Conservation (phyloP, 2,329 filamentous ascomycete species). For the Botryotinia globosa region DNA sequence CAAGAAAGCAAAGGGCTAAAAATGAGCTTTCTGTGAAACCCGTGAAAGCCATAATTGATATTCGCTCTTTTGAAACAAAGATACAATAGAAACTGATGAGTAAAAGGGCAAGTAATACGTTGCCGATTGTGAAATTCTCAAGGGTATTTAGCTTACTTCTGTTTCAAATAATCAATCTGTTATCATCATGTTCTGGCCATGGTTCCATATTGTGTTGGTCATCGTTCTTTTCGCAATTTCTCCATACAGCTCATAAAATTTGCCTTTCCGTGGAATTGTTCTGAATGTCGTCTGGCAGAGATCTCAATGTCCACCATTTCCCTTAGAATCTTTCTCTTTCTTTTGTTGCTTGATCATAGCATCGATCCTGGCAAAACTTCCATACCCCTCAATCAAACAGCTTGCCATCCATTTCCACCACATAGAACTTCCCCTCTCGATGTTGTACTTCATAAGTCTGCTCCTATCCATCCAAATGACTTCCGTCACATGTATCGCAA, state of each 20-base stretch:
- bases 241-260: not conserved
- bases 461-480: conserved; percentile 50
- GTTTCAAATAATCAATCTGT: not conserved
- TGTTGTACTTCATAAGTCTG: conserved; percentile 48
- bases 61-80: not conserved
- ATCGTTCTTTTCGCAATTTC: not conserved
- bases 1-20: not conserved
- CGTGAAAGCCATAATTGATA: not conserved
- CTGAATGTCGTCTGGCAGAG: not conserved
- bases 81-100: not conserved
- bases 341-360: conserved; percentile 45
- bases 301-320: conserved; percentile 7
- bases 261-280: not conserved
- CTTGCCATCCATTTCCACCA: conserved; percentile 56
- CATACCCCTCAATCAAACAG: conserved; percentile 54
- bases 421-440: conserved; percentile 43
- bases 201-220: not conserved
- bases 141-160: not conserved
- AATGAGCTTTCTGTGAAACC: not conserved
- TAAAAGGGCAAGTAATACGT: not conserved
- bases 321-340: conserved; percentile 40
- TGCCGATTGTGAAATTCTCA: not conserved
- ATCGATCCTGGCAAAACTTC: conserved; percentile 52
- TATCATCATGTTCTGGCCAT: not conserved
- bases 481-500: conserved; percentile 66